Percentiles rank a stretch among this genome's conserved stretches.
phyloP scores from a whole-genome alignment of 345 rosid genomes.

The Gossypium sturtianum region DNA sequence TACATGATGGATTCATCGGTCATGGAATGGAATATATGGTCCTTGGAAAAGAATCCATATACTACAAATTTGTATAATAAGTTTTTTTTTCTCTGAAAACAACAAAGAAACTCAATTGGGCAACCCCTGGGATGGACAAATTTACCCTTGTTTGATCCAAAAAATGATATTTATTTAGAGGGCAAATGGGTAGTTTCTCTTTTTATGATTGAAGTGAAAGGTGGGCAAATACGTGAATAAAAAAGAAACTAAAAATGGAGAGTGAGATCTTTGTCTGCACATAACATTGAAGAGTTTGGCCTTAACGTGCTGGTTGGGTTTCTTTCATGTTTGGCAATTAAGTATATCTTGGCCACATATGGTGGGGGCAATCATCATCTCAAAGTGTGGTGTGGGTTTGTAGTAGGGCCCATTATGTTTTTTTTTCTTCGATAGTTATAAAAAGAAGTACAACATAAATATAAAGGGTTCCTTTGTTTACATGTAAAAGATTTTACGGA shows the following conservation, averaged over 20 bases:
- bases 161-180: not conserved
- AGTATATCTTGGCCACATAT: slow-evolving; percentile 29
- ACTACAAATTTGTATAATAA: not conserved
- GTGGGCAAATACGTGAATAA: not conserved
- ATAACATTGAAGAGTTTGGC: too few relatives aligned
- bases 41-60: slow-evolving; percentile 5
- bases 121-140: not conserved
- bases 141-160: slow-evolving; percentile 1
- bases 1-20: slow-evolving; percentile 1
- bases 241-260: not conserved
- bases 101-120: not conserved
- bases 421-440: not conserved
- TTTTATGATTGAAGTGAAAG: too few relatives aligned
- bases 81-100: not conserved
- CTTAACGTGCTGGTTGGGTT: slow-evolving; percentile 36
- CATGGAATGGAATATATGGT: not conserved
- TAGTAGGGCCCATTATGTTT: slow-evolving; percentile 17
- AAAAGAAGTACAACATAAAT: too few relatives aligned
- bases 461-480: too few relatives aligned
- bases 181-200: not conserved
- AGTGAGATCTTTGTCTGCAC: slow-evolving; percentile 20
- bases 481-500: too few relatives aligned
- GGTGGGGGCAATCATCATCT: slow-evolving; percentile 6
- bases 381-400: not conserved
- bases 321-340: slow-evolving; percentile 31